Evolutionary conservation across 441 rosid genomes (phyloP).

Genomic region (Rhodomyrtus psidioides): DNA sequence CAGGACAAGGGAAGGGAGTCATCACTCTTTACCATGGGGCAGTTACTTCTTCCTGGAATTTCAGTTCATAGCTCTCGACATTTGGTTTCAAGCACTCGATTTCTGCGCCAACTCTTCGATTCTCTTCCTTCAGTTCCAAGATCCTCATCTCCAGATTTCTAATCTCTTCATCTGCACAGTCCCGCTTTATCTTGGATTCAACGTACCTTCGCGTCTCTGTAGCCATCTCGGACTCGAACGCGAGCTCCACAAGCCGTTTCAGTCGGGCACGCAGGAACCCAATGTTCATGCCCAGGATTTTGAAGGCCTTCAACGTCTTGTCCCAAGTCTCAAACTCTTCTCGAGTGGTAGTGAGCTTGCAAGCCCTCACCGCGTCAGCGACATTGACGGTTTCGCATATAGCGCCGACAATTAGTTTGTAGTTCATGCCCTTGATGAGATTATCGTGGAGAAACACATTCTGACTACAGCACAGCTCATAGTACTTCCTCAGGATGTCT

Average conservation of each 20-base stretch:
- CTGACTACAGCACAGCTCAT: conserved; percentile 51
- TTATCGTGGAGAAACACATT: conserved; percentile 46
- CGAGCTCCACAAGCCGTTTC: conserved; percentile 31
- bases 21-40: conserved; percentile 43
- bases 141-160: conserved; percentile 43
- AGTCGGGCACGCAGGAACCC: conserved; percentile 45
- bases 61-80: conserved; percentile 39
- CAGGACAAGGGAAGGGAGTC: neutral
- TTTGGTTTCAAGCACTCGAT: conserved; percentile 28
- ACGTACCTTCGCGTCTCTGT: conserved; percentile 38
- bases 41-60: conserved; percentile 39
- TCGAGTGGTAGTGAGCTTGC: conserved; percentile 33
- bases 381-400: conserved; percentile 52
- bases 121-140: conserved; percentile 34
- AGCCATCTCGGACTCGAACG: conserved; percentile 44
- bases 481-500: conserved; percentile 40
- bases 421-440: conserved; percentile 39
- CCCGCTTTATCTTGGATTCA: conserved; percentile 33
- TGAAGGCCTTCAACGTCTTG: conserved; percentile 53
- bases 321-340: conserved; percentile 50
- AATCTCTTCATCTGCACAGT: conserved; percentile 27
- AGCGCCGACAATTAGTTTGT: conserved; percentile 37
- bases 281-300: conserved; percentile 59
- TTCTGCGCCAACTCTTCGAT: conserved; percentile 23
- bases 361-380: conserved; percentile 46